A percentile compares a stretch with the other conserved stretches of the same genome.
Evolutionary conservation across 202 grass and related monocot species (phyloP).

Genomic region (Hordeum pubiflorum): DNA sequence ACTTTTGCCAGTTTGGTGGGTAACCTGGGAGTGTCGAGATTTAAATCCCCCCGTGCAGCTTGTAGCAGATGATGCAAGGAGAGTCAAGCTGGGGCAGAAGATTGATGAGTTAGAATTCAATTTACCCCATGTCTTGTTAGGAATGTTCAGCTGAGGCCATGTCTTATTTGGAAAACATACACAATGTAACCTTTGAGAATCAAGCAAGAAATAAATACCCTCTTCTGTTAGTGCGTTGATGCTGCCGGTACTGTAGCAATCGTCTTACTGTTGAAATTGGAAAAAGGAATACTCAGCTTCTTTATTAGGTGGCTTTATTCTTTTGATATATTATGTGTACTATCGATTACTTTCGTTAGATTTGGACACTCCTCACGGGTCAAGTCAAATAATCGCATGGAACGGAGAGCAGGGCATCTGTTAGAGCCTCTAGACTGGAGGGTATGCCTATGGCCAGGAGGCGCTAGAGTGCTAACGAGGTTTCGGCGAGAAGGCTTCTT

Average conservation of each 20-base stretch:
- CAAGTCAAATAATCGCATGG: neutral
- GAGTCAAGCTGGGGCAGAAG: neutral
- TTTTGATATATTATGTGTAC: neutral
- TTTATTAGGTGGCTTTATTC: neutral
- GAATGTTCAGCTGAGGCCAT: neutral
- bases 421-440: neutral
- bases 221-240: neutral
- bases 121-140: neutral
- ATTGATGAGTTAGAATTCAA: neutral
- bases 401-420: neutral
- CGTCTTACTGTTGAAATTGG: neutral
- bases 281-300: neutral
- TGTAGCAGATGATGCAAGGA: neutral
- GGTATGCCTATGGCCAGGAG: neutral
- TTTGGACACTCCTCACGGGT: neutral
- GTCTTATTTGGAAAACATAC: neutral
- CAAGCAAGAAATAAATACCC: neutral
- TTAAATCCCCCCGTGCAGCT: neutral
- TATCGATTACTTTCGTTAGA: neutral
- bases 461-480: neutral
- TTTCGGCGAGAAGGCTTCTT: neutral
- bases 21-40: neutral
- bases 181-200: neutral
- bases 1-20: neutral
- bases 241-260: neutral